Evolutionary conservation across 495 filamentous ascomycete genomes (phyloP).

Genomic region (Aspergillus affinis): DNA sequence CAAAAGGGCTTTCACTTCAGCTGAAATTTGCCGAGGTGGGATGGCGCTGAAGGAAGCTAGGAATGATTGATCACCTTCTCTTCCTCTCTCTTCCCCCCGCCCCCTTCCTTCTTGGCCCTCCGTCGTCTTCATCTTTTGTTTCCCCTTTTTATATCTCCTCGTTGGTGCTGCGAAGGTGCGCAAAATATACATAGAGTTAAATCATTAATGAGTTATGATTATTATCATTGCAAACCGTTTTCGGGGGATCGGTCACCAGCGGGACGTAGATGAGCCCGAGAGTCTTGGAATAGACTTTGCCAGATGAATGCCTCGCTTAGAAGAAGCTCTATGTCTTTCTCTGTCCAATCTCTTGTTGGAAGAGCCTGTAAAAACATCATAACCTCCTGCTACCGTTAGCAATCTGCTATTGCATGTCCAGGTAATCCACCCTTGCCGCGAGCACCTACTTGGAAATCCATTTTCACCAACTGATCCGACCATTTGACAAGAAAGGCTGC

Average conservation of each 20-base stretch:
- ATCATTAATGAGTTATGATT: conserved; percentile 37
- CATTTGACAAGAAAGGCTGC: conserved; percentile 99
- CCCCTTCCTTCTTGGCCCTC: neutral
- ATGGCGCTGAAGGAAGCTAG: conserved; percentile 6
- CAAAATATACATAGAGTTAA: neutral
- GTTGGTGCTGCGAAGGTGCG: neutral
- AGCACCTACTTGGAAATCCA: conserved; percentile 76
- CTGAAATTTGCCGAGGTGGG: conserved; percentile 38
- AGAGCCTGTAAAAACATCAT: conserved; percentile 99
- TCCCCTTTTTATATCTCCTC: neutral
- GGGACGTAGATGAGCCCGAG: conserved; percentile 73
- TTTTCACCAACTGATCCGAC: conserved; percentile 90
- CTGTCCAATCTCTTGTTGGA: conserved; percentile 93
- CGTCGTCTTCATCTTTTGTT: neutral
- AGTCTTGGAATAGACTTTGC: conserved; percentile 89
- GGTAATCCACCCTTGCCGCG: neutral
- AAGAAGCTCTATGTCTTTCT: conserved; percentile 95
- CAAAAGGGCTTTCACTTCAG: conserved; percentile 92
- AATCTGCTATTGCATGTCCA: conserved; percentile 9
- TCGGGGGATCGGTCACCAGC: conserved; percentile 42
- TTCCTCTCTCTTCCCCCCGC: neutral
- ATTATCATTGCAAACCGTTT: conserved; percentile 43
- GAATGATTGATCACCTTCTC: neutral
- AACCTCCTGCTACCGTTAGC: conserved; percentile 61
- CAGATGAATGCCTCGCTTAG: conserved; percentile 96